Evolutionary conservation across 495 filamentous ascomycete species (phyloP).

Genomic region (Neurospora tetrasperma): DNA sequence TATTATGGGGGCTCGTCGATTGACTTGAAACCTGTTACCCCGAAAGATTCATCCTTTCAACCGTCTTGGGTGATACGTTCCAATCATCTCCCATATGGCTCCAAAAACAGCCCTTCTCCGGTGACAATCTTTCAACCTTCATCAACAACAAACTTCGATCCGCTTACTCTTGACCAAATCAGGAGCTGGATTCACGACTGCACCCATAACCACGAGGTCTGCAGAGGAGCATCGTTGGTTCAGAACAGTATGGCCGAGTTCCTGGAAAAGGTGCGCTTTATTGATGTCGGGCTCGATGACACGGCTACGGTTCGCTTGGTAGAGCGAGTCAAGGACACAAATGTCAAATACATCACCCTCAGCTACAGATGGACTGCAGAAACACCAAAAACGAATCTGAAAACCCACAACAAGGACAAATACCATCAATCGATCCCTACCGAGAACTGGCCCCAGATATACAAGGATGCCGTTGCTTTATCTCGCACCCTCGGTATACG

Average conservation of each 20-base stretch:
- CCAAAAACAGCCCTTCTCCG: background rate
- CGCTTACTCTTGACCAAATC: background rate
- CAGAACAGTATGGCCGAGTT: no score
- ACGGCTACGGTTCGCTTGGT: background rate
- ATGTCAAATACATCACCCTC: background rate
- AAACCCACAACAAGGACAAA: background rate
- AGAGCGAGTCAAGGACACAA: background rate
- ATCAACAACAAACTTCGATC: background rate
- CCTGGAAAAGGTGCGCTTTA: background rate
- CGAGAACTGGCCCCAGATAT: background rate
- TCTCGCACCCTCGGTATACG: background rate
- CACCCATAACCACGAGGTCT: background rate
- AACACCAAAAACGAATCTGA: background rate
- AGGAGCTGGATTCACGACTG: background rate
- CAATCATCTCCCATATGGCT: no score
- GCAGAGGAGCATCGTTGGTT: no score
- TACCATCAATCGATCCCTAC: background rate
- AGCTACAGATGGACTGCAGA: background rate
- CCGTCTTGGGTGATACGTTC: no score
- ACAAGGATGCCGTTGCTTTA: no score
- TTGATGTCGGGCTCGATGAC: background rate
- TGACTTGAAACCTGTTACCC: no score
- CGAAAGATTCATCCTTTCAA: no score
- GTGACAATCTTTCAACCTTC: background rate
- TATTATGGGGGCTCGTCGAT: no score